phyloP scores from a whole-genome alignment of 2,329 filamentous ascomycete genomes.

The Phyllosticta paracitricarpa region DNA sequence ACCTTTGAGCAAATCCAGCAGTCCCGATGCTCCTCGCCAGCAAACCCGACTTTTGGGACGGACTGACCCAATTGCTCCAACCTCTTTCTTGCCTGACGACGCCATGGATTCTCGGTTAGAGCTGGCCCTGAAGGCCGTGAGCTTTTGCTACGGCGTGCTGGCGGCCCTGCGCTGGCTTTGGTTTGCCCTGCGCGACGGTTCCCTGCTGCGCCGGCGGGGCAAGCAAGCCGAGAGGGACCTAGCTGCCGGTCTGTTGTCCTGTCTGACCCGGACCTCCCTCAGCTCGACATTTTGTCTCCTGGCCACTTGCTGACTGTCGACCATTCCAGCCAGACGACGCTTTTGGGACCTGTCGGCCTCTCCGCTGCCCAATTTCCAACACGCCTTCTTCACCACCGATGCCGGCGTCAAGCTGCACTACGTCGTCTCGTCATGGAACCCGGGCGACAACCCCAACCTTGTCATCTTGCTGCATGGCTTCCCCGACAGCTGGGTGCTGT shows the following conservation, averaged over 20 bases:
- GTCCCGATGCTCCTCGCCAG: background rate
- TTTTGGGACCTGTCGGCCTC: slow-evolving; percentile 45
- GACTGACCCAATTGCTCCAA: background rate
- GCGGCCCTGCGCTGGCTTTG: slow-evolving; percentile 17
- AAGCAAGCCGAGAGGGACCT: slow-evolving; percentile 20
- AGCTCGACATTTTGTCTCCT: background rate
- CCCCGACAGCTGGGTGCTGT: slow-evolving; percentile 48
- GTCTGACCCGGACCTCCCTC: background rate
- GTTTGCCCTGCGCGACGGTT: slow-evolving; percentile 19
- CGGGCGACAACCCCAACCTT: slow-evolving; percentile 20
- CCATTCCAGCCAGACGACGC: slow-evolving; percentile 36
- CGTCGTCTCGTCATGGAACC: slow-evolving; percentile 29
- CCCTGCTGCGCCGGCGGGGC: slow-evolving; percentile 19
- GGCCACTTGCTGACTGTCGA: background rate
- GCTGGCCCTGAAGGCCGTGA: background rate
- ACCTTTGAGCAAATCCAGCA: background rate
- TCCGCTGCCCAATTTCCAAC: slow-evolving; percentile 36
- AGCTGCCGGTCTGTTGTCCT: slow-evolving; percentile 15
- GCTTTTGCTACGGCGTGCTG: slow-evolving; percentile 20
- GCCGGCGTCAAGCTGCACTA: slow-evolving; percentile 47
- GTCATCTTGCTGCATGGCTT: slow-evolving; percentile 51
- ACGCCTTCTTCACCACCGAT: slow-evolving; percentile 42
- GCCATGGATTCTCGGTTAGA: background rate
- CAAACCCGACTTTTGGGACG: background rate
- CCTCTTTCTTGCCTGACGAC: background rate